Evolutionary conservation across 2,329 filamentous ascomycete species (phyloP).

Genomic region (Cladosporium austrohemisphaericum): DNA sequence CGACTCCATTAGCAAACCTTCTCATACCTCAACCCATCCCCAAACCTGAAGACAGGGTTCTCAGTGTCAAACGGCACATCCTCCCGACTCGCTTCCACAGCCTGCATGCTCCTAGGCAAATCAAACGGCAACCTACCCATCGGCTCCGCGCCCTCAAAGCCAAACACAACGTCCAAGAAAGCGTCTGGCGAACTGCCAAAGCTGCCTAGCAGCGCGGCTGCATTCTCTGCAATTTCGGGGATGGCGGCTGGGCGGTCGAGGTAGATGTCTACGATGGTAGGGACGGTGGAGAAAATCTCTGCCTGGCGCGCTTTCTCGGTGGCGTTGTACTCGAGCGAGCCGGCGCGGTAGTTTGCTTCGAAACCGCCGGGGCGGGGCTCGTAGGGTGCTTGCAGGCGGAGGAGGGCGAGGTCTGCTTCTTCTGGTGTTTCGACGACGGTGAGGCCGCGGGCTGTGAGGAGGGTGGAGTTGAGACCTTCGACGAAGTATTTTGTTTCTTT

Average conservation of each 20-base stretch:
- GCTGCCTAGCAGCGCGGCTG: constrained; percentile 39
- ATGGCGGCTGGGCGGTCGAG: constrained; percentile 44
- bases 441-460: constrained; percentile 34
- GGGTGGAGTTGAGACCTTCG: constrained; percentile 35
- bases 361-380: constrained; percentile 37
- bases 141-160: constrained; percentile 34
- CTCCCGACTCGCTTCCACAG: constrained; percentile 37
- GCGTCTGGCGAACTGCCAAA: constrained; percentile 42
- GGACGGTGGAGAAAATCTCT: constrained; percentile 38
- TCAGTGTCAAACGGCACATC: constrained; percentile 39
- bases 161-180: constrained; percentile 45
- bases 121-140: constrained; percentile 48
- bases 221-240: constrained; percentile 40
- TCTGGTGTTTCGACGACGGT: constrained; percentile 34
- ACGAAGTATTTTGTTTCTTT: constrained; percentile 33
- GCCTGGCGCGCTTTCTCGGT: constrained; percentile 39
- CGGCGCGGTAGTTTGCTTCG: constrained; percentile 42
- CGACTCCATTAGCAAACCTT: constrained; percentile 5
- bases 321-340: constrained; percentile 41
- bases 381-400: constrained; percentile 41
- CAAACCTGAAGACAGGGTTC: constrained; percentile 36
- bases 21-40: constrained; percentile 34
- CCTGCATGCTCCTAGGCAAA: constrained; percentile 43
- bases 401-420: constrained; percentile 43
- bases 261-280: constrained; percentile 44